Conservation (phyloP, 345 rosid species). For the Conringia planisiliqua region DNA sequence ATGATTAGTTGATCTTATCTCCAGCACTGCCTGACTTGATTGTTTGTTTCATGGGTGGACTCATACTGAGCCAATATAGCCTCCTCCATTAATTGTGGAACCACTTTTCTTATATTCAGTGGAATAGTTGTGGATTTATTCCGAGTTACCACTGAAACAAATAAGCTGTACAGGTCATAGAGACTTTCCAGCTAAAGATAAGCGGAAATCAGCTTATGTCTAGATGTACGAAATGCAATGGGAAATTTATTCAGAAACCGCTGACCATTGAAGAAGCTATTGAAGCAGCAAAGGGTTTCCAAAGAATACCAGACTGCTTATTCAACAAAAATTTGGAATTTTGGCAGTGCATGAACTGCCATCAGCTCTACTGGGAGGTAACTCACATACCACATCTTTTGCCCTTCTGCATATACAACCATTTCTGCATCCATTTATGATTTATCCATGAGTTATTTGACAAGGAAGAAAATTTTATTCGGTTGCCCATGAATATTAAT, state of each 20-base stretch:
- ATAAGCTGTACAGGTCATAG: slow-evolving; percentile 56
- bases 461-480: background rate
- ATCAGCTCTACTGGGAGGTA: slow-evolving; percentile 99
- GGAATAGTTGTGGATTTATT: background rate
- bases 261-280: slow-evolving; percentile 76
- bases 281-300: slow-evolving; percentile 94
- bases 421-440: slow-evolving; percentile 1
- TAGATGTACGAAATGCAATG: slow-evolving; percentile 93
- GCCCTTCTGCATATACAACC: background rate
- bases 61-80: background rate
- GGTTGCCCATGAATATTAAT: background rate
- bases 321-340: slow-evolving; percentile 81
- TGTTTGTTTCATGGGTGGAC: background rate
- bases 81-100: background rate
- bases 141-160: slow-evolving; percentile 6
- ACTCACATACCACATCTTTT: background rate
- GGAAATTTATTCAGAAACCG: slow-evolving; percentile 84
- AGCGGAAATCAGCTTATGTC: slow-evolving; percentile 80
- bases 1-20: background rate
- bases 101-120: background rate
- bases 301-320: slow-evolving; percentile 79
- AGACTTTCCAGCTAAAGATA: slow-evolving; percentile 63
- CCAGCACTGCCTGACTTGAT: background rate
- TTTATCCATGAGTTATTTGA: background rate
- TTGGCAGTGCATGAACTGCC: slow-evolving; percentile 97